Base-by-base conservation (phyloP, 1,284 basidiomycete genomes). In the Rhodotorula mucilaginosa region DNA sequence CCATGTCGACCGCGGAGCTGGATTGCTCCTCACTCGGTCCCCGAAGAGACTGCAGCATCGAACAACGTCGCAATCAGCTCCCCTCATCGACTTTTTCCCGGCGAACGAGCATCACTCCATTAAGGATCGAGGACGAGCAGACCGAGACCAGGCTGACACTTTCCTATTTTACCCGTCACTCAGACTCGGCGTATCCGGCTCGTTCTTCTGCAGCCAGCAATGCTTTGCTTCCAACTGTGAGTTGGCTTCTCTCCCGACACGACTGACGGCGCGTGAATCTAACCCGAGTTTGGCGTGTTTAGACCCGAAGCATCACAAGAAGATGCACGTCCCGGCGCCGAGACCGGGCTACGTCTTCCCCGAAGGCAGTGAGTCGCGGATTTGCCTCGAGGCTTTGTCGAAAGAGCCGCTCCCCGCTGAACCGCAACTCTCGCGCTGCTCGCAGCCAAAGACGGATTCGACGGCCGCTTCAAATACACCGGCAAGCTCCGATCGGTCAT, bases 401-500 rank as follows among this genome's bases (percentile, higher is more conserved):
- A 51, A 7, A 18, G 19, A 13, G 7, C 16, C 23, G n/a, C 15
- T 16, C 8, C 10, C 12, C 13, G 2, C 44, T 51, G 18, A 57
- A 34, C 46, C 31, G 18, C 19, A 15, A 26, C 19, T 5, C 2
- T 21, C 46, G 56, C 19, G 0, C 29, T 29, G 18, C n/a, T 18
- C 23, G 19, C 63, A 74, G 73, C 73, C 23, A 51, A 61, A 12
- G 73, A 74, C 57, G 58, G 52, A 4, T 74, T 71, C 26, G 60
- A 70, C 29, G 60, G 66, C 12, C 16, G 39, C 21, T 61, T 65
- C 39, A 47, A n/a, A n/a, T 93, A 86, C 81, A 88, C 90, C 51
- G 91, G 91, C 26, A 76, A 85, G 4, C 64, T 92, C 67, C 85
- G 88, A 68, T 90, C 92, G 3, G 84, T 86, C 61, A 92, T 92